These are phyloP conservation scores for Flaveria bidentis DNA, from an alignment of 129 eudicot species.

Conservation along the genomic window DNA sequence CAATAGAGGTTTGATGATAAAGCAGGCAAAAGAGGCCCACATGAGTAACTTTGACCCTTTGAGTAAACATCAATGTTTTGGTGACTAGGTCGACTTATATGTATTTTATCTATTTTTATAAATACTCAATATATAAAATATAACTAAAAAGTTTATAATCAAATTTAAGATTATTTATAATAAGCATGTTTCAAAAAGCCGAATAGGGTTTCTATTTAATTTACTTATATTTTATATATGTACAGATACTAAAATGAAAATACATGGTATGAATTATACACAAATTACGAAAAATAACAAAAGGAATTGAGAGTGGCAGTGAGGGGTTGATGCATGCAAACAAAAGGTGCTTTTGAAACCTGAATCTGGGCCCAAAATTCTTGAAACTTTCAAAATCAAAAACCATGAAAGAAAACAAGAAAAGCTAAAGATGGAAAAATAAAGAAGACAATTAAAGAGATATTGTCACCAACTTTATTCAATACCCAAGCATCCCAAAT, in stretches of 20 bases:
- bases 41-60: not conserved
- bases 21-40: not conserved
- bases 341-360: conserved; percentile 37
- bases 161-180: not conserved
- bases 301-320: conserved; percentile 26
- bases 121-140: not conserved
- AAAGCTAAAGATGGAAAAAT: conserved; percentile 33
- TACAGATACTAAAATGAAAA: not conserved
- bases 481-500: conserved; percentile 14
- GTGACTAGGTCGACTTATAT: not conserved
- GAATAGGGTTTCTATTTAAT: not conserved
- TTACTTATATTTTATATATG: not conserved
- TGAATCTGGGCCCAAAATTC: conserved; percentile 37
- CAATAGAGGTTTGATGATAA: not conserved
- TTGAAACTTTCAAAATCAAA: conserved; percentile 42
- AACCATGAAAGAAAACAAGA: conserved; percentile 37
- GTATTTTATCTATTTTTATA: not conserved
- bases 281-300: conserved; percentile 21
- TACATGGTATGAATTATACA: conserved; percentile 11
- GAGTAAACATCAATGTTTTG: not conserved
- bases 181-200: not conserved
- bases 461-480: conserved; percentile 36
- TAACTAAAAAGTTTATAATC: too few species aligned
- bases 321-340: conserved; percentile 30
- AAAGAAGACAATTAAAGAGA: conserved; percentile 25